These are phyloP conservation scores for Claviceps arundinis DNA, from an alignment of 2,329 filamentous ascomycete genomes.

Conservation along the genomic window DNA sequence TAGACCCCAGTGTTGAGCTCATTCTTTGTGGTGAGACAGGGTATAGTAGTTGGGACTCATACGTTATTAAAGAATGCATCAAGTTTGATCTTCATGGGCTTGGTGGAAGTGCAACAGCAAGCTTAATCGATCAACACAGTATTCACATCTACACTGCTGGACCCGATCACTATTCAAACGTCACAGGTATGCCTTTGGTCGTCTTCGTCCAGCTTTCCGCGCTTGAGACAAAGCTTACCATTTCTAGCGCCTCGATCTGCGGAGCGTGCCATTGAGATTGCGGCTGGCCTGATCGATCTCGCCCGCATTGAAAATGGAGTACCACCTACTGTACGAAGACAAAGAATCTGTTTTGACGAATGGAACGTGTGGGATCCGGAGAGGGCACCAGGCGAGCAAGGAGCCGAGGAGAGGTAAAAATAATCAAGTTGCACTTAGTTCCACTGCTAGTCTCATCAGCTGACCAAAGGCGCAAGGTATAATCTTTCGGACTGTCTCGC, in stretches of 20 bases:
- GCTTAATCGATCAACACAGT: not conserved
- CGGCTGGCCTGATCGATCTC: not conserved
- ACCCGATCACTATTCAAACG: not conserved
- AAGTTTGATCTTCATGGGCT: not conserved
- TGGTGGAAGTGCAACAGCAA: not conserved
- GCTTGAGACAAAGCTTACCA: not conserved
- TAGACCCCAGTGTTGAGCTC: not conserved
- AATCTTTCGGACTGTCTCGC: not conserved
- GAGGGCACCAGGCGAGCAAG: not conserved
- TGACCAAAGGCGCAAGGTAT: not conserved
- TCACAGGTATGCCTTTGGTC: not conserved
- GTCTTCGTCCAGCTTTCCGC: not conserved
- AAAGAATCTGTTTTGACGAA: not conserved
- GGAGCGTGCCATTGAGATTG: not conserved
- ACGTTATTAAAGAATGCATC: conserved; percentile 1
- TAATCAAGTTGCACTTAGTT: not conserved
- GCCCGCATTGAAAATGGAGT: not conserved
- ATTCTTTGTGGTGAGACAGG: not conserved
- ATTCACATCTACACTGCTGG: conserved; percentile 1
- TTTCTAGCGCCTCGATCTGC: not conserved
- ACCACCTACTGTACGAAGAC: not conserved
- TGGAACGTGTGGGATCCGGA: not conserved
- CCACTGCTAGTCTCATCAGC: not conserved
- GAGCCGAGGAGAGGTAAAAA: not conserved
- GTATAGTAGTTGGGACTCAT: not conserved